Evolutionary conservation across 805 yeast genomes (phyloP).

Genomic region (Metschnikowia henanensis): DNA sequence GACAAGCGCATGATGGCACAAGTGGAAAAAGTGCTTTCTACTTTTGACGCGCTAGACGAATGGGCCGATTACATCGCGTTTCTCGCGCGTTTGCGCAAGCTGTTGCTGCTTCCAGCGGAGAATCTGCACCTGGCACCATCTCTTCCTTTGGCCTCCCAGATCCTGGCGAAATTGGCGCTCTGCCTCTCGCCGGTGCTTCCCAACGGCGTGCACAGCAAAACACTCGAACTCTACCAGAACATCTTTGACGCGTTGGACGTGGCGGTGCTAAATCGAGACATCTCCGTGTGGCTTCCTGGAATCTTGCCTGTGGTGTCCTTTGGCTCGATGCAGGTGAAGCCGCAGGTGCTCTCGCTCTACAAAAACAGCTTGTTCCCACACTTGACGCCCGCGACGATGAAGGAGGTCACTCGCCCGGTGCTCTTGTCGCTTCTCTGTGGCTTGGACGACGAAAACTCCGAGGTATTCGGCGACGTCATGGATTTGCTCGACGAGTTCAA

Average conservation of each 20-base stretch:
- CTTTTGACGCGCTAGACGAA: conserved; percentile 82
- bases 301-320: conserved; percentile 84
- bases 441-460: conserved; percentile 89
- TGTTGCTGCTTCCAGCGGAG: conserved; percentile 45
- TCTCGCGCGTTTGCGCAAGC: conserved; percentile 73
- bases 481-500: conserved; percentile 61
- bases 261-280: conserved; percentile 51
- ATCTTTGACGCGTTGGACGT: conserved; percentile 65
- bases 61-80: conserved; percentile 99
- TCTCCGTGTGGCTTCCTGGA: conserved; percentile 90
- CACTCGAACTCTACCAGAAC: conserved; percentile 71
- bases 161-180: conserved; percentile 70
- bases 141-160: conserved; percentile 67
- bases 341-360: conserved; percentile 66
- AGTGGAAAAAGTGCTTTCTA: conserved; percentile 68
- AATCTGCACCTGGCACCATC: conserved; percentile 33
- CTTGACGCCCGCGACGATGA: conserved; percentile 39
- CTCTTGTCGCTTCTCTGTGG: conserved; percentile 80
- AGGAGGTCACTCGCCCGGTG: conserved; percentile 64
- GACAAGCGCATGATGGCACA: conserved; percentile 68
- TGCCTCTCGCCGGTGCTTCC: conserved; percentile 84
- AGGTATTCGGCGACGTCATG: conserved; percentile 65
- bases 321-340: conserved; percentile 87
- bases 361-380: conserved; percentile 47
- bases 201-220: conserved; percentile 92